Percentiles rank a stretch among this genome's conserved stretches.
phyloP scores from a whole-genome alignment of 371 early-diverging fungal genomes.

The Lichtheimia ramosa region DNA sequence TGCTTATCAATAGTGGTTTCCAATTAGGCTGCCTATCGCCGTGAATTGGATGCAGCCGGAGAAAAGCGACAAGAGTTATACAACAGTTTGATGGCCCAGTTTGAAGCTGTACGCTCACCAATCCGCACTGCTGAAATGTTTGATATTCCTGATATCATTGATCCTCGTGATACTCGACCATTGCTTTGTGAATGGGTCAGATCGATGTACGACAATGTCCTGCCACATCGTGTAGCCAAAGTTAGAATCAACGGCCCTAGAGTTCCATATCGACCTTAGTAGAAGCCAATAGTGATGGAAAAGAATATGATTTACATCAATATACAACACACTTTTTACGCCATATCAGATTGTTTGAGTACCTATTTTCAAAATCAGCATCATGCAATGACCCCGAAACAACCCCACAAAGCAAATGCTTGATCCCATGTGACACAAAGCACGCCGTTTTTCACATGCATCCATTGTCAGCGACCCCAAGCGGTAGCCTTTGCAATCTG shows the following conservation, averaged over 20 bases:
- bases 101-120: slow-evolving; percentile 46
- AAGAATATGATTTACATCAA: too few relatives aligned
- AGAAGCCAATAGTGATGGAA: too few relatives aligned
- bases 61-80: slow-evolving; percentile 45
- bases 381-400: too few relatives aligned
- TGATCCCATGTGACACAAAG: too few relatives aligned
- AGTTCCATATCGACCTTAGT: slow-evolving; percentile 36
- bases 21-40: slow-evolving; percentile 39
- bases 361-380: too few relatives aligned
- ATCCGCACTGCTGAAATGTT: slow-evolving; percentile 46
- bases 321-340: too few relatives aligned
- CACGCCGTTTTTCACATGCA: too few relatives aligned
- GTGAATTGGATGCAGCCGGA: slow-evolving; percentile 44
- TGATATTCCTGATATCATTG: slow-evolving; percentile 49
- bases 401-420: too few relatives aligned
- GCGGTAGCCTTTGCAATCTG: too few relatives aligned
- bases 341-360: too few relatives aligned
- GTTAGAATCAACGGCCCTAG: slow-evolving; percentile 35
- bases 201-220: slow-evolving; percentile 38
- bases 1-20: too few relatives aligned
- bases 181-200: slow-evolving; percentile 44
- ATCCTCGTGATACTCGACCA: slow-evolving; percentile 49
- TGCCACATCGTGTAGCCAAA: slow-evolving; percentile 39
- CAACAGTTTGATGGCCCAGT: slow-evolving; percentile 34
- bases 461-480: too few relatives aligned